phyloP scores from a whole-genome alignment of 148 eudicot genomes.

The Tetragonia tetragonoides region DNA sequence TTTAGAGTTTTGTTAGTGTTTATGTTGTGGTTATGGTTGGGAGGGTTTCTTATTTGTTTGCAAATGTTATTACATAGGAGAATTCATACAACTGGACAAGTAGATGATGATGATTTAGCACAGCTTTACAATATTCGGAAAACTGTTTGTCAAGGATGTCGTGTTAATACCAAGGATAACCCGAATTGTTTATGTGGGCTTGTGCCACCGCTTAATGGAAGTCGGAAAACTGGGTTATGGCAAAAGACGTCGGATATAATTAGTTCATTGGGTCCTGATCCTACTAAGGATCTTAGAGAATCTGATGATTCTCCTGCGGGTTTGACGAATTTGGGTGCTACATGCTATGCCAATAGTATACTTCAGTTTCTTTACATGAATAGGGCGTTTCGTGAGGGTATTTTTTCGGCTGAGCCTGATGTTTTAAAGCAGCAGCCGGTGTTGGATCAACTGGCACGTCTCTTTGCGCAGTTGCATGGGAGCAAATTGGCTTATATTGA shows the following conservation, averaged over 20 bases:
- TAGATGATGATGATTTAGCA: conserved; percentile 64
- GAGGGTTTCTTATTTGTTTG: not conserved
- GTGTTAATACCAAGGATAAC: conserved; percentile 86
- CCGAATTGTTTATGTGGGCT: conserved; percentile 96
- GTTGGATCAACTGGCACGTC: conserved; percentile 79
- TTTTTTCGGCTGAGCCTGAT: conserved; percentile 80
- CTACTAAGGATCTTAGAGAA: conserved; percentile 64
- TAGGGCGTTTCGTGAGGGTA: conserved; percentile 71
- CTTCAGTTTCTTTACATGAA: conserved; percentile 93
- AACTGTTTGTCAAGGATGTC: conserved; percentile 86
- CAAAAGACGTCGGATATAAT: conserved; percentile 77
- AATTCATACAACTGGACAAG: conserved; percentile 53
- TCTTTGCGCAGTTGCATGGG: conserved; percentile 85
- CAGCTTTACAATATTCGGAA: conserved; percentile 76
- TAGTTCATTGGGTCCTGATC: conserved; percentile 71
- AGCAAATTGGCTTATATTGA: conserved; percentile 85
- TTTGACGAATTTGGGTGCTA: conserved; percentile 92
- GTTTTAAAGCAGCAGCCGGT: conserved; percentile 78
- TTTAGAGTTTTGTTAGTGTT: not conserved
- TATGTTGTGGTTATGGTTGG: not conserved
- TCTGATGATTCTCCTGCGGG: conserved; percentile 73
- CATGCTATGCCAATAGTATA: conserved; percentile 98
- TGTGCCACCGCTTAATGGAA: conserved; percentile 75
- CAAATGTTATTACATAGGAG: conserved; percentile 43
- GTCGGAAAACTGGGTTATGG: conserved; percentile 90